phyloP scores from a whole-genome alignment of 2,329 filamentous ascomycete genomes.

The Phoma sp. region DNA sequence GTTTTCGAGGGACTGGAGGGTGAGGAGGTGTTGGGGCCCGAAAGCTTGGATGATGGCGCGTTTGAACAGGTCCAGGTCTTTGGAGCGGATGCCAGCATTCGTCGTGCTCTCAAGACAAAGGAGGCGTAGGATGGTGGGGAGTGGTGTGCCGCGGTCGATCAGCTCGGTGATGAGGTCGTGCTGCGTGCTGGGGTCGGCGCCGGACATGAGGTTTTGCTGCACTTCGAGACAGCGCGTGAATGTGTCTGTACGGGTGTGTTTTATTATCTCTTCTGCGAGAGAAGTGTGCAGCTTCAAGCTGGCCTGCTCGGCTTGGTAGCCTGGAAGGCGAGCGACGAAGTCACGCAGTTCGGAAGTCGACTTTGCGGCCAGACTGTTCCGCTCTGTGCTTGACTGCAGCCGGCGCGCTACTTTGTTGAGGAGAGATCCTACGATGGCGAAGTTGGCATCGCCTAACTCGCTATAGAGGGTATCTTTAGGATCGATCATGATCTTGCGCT shows the following conservation, averaged over 20 bases:
- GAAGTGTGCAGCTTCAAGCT: conserved; percentile 91
- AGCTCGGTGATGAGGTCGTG: conserved; percentile 92
- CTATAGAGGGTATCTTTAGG: conserved; percentile 87
- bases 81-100: conserved; percentile 83
- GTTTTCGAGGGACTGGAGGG: conserved; percentile 85
- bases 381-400: conserved; percentile 86
- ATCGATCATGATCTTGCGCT: conserved; percentile 88
- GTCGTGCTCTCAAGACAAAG: conserved; percentile 92
- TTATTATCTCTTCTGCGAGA: conserved; percentile 93
- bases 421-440: conserved; percentile 87
- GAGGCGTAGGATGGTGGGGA: conserved; percentile 81
- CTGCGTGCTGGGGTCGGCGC: conserved; percentile 85
- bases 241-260: conserved; percentile 84
- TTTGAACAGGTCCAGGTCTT: conserved; percentile 89
- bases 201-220: conserved; percentile 92
- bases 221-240: conserved; percentile 91
- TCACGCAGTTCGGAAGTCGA: conserved; percentile 90
- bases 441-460: conserved; percentile 89
- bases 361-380: conserved; percentile 78
- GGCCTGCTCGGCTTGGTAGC: conserved; percentile 91
- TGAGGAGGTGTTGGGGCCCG: conserved; percentile 92
- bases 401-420: conserved; percentile 90
- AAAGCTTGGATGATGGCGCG: conserved; percentile 89
- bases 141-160: conserved; percentile 83
- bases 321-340: conserved; percentile 91